Evolutionary conservation across 192 early-diverging fungal genomes (phyloP).

Genomic region (Fimicolochytrium jonesii): DNA sequence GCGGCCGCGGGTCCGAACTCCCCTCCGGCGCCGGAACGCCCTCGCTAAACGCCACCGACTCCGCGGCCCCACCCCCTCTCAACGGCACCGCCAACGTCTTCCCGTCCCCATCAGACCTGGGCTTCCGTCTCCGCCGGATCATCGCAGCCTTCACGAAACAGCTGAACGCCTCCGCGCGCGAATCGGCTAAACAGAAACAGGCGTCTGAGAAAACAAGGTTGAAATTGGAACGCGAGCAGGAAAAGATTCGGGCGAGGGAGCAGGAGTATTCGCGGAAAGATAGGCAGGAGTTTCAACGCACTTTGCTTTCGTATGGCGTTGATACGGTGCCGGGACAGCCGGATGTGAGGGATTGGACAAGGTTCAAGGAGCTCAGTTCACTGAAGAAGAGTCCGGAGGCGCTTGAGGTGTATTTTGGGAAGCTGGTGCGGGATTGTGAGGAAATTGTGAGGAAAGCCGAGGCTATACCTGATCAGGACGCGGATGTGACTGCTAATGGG

Average conservation of each 20-base stretch:
- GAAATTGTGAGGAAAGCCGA: conserved; percentile 44
- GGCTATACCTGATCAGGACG: background rate
- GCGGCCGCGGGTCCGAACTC: conserved; percentile 5
- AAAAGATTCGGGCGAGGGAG: conserved; percentile 29
- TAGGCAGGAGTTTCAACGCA: conserved; percentile 47
- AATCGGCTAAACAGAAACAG: conserved; percentile 33
- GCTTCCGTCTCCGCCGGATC: conserved; percentile 43
- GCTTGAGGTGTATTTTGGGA: conserved; percentile 59
- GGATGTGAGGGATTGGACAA: conserved; percentile 50
- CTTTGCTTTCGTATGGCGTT: conserved; percentile 49
- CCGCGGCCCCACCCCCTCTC: background rate
- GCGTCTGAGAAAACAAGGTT: conserved; percentile 27
- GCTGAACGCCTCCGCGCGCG: conserved; percentile 28
- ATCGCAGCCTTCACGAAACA: conserved; percentile 40
- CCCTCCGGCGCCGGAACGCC: conserved; percentile 24
- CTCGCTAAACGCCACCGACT: background rate
- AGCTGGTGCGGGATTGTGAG: conserved; percentile 56
- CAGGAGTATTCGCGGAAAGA: conserved; percentile 46
- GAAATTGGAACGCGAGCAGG: conserved; percentile 40
- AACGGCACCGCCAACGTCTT: conserved; percentile 6
- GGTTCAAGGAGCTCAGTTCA: conserved; percentile 67
- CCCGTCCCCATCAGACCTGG: conserved; percentile 47
- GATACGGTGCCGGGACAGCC: conserved; percentile 15
- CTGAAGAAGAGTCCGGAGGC: conserved; percentile 64
- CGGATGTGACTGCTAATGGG: conserved; percentile 8